Evolutionary conservation across 495 filamentous ascomycete species (phyloP), one percentile per base, ranked within the genome.

Genomic region (Neurospora sp.): DNA sequence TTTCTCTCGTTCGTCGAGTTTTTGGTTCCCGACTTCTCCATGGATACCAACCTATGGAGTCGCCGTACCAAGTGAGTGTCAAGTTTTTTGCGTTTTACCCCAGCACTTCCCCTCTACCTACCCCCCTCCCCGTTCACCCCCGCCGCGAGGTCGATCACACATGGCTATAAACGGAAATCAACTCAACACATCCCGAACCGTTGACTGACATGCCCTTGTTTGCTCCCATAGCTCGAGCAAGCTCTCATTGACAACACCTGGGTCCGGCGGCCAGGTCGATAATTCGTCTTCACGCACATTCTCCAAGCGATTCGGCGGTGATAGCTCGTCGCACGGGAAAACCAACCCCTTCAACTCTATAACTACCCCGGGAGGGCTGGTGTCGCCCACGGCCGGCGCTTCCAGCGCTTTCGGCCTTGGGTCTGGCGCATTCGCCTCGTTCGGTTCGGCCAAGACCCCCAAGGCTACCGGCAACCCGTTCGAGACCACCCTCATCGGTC

Each of bases 401-500:
- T 96, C 96, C 8, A 94, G 91, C 72, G 94, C 94, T 70, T 99
- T 99, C 80, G 94, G 94, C 71, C 88, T 99, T 40, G 96, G 96
- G 48, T 93, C 93, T 40, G 96, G 96, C 74, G 96, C 96, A 59
- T 99, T 99, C 82, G 96, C 96, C 46, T 96, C 94, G 6, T 99
- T 99, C 83, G 95, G 96, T n/a, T 87, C 90, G 16, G 84, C 87
- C 8, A 95, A 94, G 81, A 92, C 93, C 2, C 94, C 96, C 23
- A 98, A 97, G 85, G 92, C 92, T 8, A 92, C 93, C 37, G 92
- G 93, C 42, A 90, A 91, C 71, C 89, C 91, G 10, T 90, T 95
- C 77, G 95, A 97, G 69, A 86, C 91, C 73, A 84, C 87, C 69
- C 83, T 89, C 70, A 66, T 66, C 54, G 89, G 89, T 75, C 86